Evolutionary conservation across 2,329 filamentous ascomycete genomes (phyloP).

Genomic region (Ascochyta fabae): DNA sequence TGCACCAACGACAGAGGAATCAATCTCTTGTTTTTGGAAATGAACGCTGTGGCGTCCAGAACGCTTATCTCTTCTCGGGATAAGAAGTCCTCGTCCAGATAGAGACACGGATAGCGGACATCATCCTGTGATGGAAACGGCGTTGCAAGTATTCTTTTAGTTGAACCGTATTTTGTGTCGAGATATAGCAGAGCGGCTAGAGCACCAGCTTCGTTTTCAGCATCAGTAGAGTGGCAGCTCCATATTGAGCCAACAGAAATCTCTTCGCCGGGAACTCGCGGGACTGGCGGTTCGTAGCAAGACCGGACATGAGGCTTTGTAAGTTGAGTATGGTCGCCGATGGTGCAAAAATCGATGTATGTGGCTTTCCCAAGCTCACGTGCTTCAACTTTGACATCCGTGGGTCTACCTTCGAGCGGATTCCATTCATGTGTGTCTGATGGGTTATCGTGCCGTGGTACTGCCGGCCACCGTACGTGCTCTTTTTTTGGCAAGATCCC

Average conservation of each 20-base stretch:
- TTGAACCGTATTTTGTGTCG: conserved; percentile 28
- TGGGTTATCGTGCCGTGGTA: conserved; percentile 27
- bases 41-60: conserved; percentile 1
- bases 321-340: background rate
- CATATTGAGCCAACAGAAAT: background rate
- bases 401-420: conserved; percentile 21
- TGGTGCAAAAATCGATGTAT: conserved; percentile 33
- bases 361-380: conserved; percentile 23
- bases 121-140: conserved; percentile 34
- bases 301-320: background rate
- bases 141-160: conserved; percentile 27
- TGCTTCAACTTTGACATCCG: conserved; percentile 8
- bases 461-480: conserved; percentile 16
- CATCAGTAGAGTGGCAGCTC: background rate
- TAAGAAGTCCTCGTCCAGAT: conserved; percentile 44
- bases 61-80: conserved; percentile 17
- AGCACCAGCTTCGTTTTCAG: conserved; percentile 33
- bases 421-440: conserved; percentile 35
- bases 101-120: conserved; percentile 42
- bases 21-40: conserved; percentile 14
- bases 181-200: conserved; percentile 43
- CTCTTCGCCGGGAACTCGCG: conserved; percentile 11
- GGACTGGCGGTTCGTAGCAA: background rate
- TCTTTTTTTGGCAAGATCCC: background rate
- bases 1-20: conserved; percentile 32